Conservation (phyloP, 106 monocot genomes). For the Triglochin maritima region DNA sequence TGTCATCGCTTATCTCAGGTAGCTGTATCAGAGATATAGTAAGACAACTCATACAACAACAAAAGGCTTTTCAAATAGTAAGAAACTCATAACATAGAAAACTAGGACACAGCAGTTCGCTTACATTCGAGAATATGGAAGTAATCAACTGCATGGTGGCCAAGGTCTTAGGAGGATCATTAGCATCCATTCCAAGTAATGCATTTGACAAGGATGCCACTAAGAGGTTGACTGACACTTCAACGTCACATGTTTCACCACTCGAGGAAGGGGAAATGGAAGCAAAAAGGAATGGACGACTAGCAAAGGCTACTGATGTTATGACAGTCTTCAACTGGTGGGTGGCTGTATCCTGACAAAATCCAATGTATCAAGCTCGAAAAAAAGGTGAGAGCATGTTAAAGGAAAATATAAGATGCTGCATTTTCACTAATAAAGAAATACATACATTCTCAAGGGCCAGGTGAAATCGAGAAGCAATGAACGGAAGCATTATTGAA, state of each 20-base stretch:
- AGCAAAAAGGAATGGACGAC: constrained; percentile 67
- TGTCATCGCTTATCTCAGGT: constrained; percentile 36
- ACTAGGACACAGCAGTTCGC: constrained; percentile 9
- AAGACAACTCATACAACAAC: too few species aligned
- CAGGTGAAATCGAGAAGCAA: constrained; percentile 70
- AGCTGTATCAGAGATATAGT: constrained; percentile 30
- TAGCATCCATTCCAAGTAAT: constrained; percentile 97
- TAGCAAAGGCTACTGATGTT: constrained; percentile 74
- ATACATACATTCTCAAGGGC: constrained; percentile 18
- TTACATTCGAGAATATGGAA: constrained; percentile 92
- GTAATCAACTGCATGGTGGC: constrained; percentile 97
- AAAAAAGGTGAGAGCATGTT: background rate
- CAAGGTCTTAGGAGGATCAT: constrained; percentile 98
- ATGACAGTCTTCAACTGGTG: constrained; percentile 97
- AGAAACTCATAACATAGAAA: background rate
- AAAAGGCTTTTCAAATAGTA: background rate
- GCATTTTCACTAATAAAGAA: too few species aligned
- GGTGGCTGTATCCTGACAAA: constrained; percentile 77
- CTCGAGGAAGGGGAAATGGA: constrained; percentile 24
- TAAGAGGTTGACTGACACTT: constrained; percentile 44
- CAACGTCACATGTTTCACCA: constrained; percentile 19
- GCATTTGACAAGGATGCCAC: constrained; percentile 73
- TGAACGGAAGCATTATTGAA: constrained; percentile 78
- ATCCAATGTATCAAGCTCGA: background rate
- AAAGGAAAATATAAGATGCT: background rate